A percentile compares a stretch with the other conserved stretches of the same genome.
Evolutionary conservation across 2,329 filamentous ascomycete species (phyloP).

Genomic region (Coniosporium tulheliwenetii): DNA sequence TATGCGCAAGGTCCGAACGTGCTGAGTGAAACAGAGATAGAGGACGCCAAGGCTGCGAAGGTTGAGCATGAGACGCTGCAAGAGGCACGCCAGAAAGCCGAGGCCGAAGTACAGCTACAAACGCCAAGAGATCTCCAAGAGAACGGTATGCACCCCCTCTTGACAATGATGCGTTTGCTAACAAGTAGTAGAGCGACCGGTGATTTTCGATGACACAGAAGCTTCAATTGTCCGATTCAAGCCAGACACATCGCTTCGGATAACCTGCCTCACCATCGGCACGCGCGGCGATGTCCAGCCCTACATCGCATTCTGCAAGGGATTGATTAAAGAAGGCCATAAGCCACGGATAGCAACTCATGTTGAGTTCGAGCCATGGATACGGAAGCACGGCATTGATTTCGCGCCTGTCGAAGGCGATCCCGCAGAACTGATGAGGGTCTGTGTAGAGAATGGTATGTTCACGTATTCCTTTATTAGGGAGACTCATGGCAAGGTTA

Average conservation of each 20-base stretch:
- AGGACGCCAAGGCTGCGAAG: constrained; percentile 57
- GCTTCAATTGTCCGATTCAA: constrained; percentile 87
- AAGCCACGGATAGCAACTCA: constrained; percentile 80
- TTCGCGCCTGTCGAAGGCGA: constrained; percentile 82
- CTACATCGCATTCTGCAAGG: constrained; percentile 92
- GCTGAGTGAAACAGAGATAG: constrained; percentile 51
- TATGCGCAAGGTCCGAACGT: constrained; percentile 55
- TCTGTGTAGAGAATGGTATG: constrained; percentile 94
- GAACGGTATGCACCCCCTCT: constrained; percentile 2
- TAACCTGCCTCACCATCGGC: constrained; percentile 91
- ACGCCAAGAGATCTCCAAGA: constrained; percentile 10
- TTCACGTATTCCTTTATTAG: constrained; percentile 85
- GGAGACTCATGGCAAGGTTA: constrained; percentile 58
- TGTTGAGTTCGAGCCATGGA: constrained; percentile 75
- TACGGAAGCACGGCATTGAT: constrained; percentile 84
- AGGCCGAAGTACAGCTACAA: constrained; percentile 21
- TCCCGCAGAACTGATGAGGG: constrained; percentile 82
- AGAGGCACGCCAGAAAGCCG: constrained; percentile 44
- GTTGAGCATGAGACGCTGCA: constrained; percentile 70
- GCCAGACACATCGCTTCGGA: constrained; percentile 58
- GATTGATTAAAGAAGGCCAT: constrained; percentile 76
- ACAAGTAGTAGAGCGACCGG: constrained; percentile 35
- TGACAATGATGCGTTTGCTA: neutral
- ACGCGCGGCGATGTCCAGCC: constrained; percentile 93
- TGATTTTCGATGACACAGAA: constrained; percentile 77